Evolutionary conservation across 306 rosid genomes (phyloP).

Genomic region (Arachis hypogaea): DNA sequence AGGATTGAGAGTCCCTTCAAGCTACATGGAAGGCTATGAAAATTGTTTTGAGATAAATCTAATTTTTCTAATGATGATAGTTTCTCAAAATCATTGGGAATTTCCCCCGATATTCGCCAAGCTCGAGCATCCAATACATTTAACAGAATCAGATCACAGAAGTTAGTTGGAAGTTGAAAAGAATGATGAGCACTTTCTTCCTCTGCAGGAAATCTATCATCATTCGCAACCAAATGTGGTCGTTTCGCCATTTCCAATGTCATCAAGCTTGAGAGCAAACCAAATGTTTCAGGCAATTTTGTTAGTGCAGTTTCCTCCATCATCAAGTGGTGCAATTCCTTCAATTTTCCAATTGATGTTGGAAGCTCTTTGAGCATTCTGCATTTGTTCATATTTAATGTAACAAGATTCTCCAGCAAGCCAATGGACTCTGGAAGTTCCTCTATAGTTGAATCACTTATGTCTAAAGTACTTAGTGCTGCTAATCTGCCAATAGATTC

Average conservation of each 20-base stretch:
- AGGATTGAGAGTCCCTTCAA: constrained; percentile 56
- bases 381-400: constrained; percentile 47
- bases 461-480: constrained; percentile 48
- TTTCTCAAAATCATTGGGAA: constrained; percentile 63
- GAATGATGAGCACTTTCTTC: not conserved
- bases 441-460: constrained; percentile 42
- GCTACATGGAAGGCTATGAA: constrained; percentile 68
- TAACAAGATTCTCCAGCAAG: constrained; percentile 56
- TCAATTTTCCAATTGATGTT: constrained; percentile 55
- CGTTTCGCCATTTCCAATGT: constrained; percentile 52
- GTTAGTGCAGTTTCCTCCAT: constrained; percentile 56
- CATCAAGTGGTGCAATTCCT: constrained; percentile 46
- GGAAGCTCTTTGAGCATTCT: constrained; percentile 58
- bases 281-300: constrained; percentile 65
- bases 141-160: constrained; percentile 54
- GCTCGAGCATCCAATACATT: constrained; percentile 47
- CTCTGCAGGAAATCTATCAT: not conserved
- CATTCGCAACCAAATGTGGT: constrained; percentile 12
- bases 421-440: constrained; percentile 60
- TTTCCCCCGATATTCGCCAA: constrained; percentile 60
- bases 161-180: constrained; percentile 49
- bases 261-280: constrained; percentile 60
- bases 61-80: constrained; percentile 50
- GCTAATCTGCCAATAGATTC: constrained; percentile 54
- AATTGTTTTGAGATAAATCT: constrained; percentile 48